Percentiles rank a stretch among this genome's conserved stretches.
These are phyloP conservation scores for Alternaria atra DNA, from an alignment of 2,329 filamentous ascomycete species.

Conservation along the genomic window DNA sequence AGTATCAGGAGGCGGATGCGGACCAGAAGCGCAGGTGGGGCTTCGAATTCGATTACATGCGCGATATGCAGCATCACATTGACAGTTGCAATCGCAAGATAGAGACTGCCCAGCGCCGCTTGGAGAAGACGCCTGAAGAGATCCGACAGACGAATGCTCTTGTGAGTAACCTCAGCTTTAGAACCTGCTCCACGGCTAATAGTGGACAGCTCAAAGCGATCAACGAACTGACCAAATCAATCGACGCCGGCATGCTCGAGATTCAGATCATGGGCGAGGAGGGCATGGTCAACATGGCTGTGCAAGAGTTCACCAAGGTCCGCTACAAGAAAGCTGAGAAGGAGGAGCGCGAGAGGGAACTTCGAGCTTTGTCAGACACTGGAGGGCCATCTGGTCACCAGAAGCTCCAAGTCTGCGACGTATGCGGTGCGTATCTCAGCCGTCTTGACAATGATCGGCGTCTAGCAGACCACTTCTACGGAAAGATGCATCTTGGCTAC, in stretches of 20 bases:
- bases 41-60: conserved; percentile 96
- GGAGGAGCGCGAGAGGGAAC: conserved; percentile 82
- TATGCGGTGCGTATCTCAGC: conserved; percentile 93
- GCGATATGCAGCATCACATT: conserved; percentile 95
- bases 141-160: conserved; percentile 93
- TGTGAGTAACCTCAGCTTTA: conserved; percentile 52
- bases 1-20: conserved; percentile 80
- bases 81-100: conserved; percentile 96
- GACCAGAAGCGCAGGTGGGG: conserved; percentile 79
- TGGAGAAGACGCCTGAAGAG: conserved; percentile 98
- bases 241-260: conserved; percentile 84
- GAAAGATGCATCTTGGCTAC: conserved; percentile 99
- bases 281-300: conserved; percentile 79
- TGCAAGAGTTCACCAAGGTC: conserved; percentile 88
- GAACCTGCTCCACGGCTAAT: conserved; percentile 22
- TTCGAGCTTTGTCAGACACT: conserved; percentile 91
- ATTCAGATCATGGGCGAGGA: conserved; percentile 85
- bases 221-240: conserved; percentile 77
- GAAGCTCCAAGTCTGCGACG: conserved; percentile 98
- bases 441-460: conserved; percentile 93
- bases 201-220: conserved; percentile 76
- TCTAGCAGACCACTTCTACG: conserved; percentile 96
- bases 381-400: conserved; percentile 93
- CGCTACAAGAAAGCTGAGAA: conserved; percentile 82
- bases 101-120: conserved; percentile 83